These are phyloP conservation scores for Aspergillus ustus DNA, from an alignment of 2,329 filamentous ascomycete genomes.

Conservation along the genomic window DNA sequence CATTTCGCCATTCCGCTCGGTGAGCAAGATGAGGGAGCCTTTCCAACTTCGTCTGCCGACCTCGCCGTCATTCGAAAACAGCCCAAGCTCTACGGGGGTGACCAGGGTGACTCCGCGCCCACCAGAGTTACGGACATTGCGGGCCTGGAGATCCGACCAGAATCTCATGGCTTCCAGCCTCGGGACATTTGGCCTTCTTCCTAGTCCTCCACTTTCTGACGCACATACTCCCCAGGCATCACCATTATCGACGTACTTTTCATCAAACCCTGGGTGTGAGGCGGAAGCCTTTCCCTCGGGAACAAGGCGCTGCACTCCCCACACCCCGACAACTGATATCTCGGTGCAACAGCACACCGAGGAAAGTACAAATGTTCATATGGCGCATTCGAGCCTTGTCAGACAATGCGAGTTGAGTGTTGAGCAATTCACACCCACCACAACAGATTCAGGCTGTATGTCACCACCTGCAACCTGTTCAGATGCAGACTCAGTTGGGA, in stretches of 20 bases:
- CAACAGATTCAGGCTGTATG: constrained; percentile 17
- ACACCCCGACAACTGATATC: constrained; percentile 18
- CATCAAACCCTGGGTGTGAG: constrained; percentile 26
- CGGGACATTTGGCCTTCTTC: constrained; percentile 41
- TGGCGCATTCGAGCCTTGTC: constrained; percentile 38
- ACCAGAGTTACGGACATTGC: constrained; percentile 32
- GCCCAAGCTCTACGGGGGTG: constrained; percentile 26
- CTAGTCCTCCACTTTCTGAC: constrained; percentile 44
- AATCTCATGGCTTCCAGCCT: constrained; percentile 37
- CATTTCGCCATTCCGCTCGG: constrained; percentile 45
- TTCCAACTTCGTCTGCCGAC: constrained; percentile 42
- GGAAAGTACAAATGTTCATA: constrained; percentile 36
- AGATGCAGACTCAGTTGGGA: constrained; percentile 18
- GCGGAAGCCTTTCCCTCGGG: constrained; percentile 18
- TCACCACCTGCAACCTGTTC: constrained; percentile 22
- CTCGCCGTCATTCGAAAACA: constrained; percentile 39
- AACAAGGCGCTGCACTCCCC: constrained; percentile 22
- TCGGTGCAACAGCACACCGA: constrained; percentile 17
- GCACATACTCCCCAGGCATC: constrained; percentile 32
- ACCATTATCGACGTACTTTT: constrained; percentile 35
- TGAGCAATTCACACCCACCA: constrained; percentile 18
- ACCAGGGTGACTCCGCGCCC: constrained; percentile 24
- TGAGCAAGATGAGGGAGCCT: constrained; percentile 45
- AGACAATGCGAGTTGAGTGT: constrained; percentile 31
- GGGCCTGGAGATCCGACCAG: constrained; percentile 44